Base-by-base conservation (phyloP, 768 basidiomycete species). In the Neoboletus brunneissimus region DNA sequence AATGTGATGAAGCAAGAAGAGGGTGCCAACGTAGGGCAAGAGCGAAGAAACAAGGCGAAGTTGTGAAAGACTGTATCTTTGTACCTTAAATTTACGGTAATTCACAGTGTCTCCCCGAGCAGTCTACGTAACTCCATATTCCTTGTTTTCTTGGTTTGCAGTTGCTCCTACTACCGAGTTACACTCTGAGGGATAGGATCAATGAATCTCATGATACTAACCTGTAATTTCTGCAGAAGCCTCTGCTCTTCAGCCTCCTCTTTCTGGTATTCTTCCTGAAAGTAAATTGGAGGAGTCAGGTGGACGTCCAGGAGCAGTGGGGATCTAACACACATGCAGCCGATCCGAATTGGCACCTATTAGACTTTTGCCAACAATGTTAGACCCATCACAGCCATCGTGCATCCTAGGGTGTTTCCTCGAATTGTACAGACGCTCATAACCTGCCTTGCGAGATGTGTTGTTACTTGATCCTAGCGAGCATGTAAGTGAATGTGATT, bases 1-100 rank as follows among this genome's bases (percentile, higher is more conserved):
- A 53, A 56, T 0, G 27, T 51, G 41, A 52, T 68, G 61, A 61
- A 49, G 27, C 55, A 64, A 18, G 66, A 67, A 32, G 62, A 55
- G 40, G 60, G 51, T 8, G n/a, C 58, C 3, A 56, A 58, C 11
- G 45, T 52, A 7, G 29, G 38, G 27, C n/a, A 15, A 9, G 18
- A 29, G 18, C 20, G 20, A 38, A 54, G 20, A 34, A 22, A 29
- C 11, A 51, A 58, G 37, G 43, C 57, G 11, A 68, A 50, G 38
- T 27, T 69, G 50, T 68, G 29, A 60, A 47, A 3, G 18, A 50
- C 4, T 44, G 7, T 20, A 42, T 37, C 29, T 31, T 35, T 10
- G 12, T 48, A 34, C 29, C 9, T 23, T 12, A 4, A 22, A 27
- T 10, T 49, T 22, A 27, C 40, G 10, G n/a, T 22, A 40, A 38